Conservation (phyloP, 495 filamentous ascomycete species). For the Tuber melanosporum region DNA sequence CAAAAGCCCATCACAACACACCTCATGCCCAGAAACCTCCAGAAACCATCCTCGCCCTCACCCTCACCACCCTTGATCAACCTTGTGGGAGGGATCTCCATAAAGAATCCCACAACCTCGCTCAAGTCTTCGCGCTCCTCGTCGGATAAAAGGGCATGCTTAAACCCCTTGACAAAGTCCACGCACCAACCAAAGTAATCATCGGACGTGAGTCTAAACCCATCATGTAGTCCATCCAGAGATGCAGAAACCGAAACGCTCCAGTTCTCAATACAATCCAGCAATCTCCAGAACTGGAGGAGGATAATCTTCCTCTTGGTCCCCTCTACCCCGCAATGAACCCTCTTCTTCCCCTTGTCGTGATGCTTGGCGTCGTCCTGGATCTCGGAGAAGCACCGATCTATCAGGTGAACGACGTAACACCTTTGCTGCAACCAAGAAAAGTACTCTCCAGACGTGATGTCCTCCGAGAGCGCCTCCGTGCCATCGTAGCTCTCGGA, state of each 20-base stretch:
- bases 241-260: neutral
- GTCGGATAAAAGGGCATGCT: neutral
- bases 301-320: neutral
- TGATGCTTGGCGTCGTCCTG: neutral
- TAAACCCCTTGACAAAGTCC: constrained; percentile 1
- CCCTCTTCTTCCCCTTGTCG: neutral
- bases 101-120: neutral
- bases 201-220: neutral
- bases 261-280: neutral
- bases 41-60: neutral
- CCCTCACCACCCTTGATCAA: neutral
- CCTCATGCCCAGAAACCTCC: neutral
- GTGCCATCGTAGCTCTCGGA: neutral
- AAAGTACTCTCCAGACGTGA: neutral
- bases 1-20: constrained; percentile 4
- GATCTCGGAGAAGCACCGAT: neutral
- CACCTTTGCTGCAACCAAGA: neutral
- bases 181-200: constrained; percentile 2
- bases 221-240: neutral
- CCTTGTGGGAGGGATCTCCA: neutral
- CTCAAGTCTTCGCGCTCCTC: neutral
- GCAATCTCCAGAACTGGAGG: neutral
- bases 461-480: neutral
- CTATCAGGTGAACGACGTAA: neutral
- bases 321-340: neutral